Evolutionary conservation across 1,139 yeast species (phyloP), one percentile per base, ranked within the genome.

Genomic region (Suhomyces kunorum): DNA sequence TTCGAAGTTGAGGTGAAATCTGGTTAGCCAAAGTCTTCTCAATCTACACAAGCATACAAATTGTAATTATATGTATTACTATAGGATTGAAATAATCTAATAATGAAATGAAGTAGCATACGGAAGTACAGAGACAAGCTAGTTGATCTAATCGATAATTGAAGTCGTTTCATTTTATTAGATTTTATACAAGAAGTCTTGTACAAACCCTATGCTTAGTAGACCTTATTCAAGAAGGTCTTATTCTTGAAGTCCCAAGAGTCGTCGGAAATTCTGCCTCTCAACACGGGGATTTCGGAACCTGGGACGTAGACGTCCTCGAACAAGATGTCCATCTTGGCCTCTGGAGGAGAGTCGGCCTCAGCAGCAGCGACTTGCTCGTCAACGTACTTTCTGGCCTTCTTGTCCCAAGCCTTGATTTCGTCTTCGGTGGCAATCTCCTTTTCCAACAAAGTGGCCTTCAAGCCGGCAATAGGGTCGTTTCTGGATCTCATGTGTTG

Each of bases 401-500:
- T 89, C 78, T 92, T 92, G 74, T 92, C 98, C 63, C 87, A 85
- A 46, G 87, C 67, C 79, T 89, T 88, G 68, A 92, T 80, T 76
- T 92, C 98, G 44, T 84, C 95, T 76, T 92, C 98, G 49, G 94
- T 76, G 48, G 96, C 95, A 56, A 92, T 81, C 46, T 78, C 80
- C 65, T 81, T 76, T 54, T 89, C 97, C 59, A 90, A 68, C 57
- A 92, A 75, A 47, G 81, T 85, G 59, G 83, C 82, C 80, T 90
- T 90, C 64, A 92, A 81, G 53, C 98, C 98, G 45, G 96, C 92
- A 68, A 92, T 89, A 58, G 98, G 97, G 68, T 92, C 98, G 66
- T 86, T 89, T 76, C 90, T 85, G 35, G 97, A 88, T 78, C 98
- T 86, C 97, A 92, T 90, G 78, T 92, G 94, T 74, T 90, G 98